Base-by-base conservation (phyloP, 169 alveolate genomes). In the Plasmodium gallinaceum region DNA sequence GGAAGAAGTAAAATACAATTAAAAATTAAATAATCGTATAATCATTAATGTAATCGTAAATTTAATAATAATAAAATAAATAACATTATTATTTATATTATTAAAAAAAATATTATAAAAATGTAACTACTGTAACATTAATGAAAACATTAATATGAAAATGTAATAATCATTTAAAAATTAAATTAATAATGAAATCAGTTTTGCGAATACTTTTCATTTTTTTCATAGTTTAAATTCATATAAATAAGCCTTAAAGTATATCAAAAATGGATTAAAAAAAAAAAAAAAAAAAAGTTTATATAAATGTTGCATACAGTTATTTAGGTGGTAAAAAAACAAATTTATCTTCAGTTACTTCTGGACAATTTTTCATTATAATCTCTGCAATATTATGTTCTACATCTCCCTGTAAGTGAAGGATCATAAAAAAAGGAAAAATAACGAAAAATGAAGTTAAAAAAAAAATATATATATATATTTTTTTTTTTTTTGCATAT, bases 391-490 rank as follows among this genome's bases (percentile, higher is more conserved):
- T 74, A 57, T 71, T 88, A 46, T 90, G 94, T 57, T 92, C 96
- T 14, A 94, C 96, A 66, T 94, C 95, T 26, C 96, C 96, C 96
- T 94, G 66, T 22, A 24, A 58, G 2, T n/a, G 24, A 14, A 4
- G 73, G 6, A 42, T 3, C 22, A 57, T 5, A 57, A 68, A 42
- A 20, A 37, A 22, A 24, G 24, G 32, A 5, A 61, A 24, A 57
- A 7, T 45, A 16, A 18, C 39, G 16, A 76, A 51, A 18, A 26
- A 5, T 42, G 37, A 10, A 14, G 26, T 18, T 18, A 73, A 9
- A 12, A 54, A 73, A 16, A 26, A 3, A 10, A 45, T 39, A 22
- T 62, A 69, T 18, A 1, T 26, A 18, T 68, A 20, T 10, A 60
- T 26, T 14, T 8, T 32, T 51, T 22, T 22, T 4, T 65, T 32